Evolutionary conservation across 2,329 filamentous ascomycete genomes (phyloP), one percentile per base, ranked within the genome.

Genomic region (Chaetothyriales sp.): DNA sequence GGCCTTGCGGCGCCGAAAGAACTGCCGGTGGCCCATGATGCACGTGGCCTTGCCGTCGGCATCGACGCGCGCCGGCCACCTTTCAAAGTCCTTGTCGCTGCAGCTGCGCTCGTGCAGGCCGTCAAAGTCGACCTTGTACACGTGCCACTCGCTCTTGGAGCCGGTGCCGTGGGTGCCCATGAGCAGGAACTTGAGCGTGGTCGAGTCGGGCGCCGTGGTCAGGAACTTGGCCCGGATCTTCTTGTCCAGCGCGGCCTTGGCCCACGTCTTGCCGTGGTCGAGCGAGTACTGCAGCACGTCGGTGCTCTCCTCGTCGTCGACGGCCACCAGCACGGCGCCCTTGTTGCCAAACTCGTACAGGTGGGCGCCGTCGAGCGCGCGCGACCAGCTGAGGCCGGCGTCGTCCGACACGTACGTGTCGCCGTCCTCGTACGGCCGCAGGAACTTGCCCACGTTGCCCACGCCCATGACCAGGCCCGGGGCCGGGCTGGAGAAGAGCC

Each of bases 341-440:
- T 94, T 85, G 61, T 95, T 90, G 50, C 92, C 92, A 66, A 97
- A 94, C 64, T 95, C 89, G 67, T 94, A 98, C 66, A 94, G 92
- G 70, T 97, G 89, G 10, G 89, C 85, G 18, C 87, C 86, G 15
- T 89, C 74, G 4, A 86, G 75, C 18, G 68, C 78, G 63, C 82
- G 73, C 40, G 74, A 79, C 92, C 94, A 98, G 1, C 82, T 89
- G 54, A 87, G 70, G 43, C 92, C 92, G 18, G 89, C 90, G 67
- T 97, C 82, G 63, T 95, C 86, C 0, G 92, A 98, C 22, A 97
- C 81, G 64, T 82, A 97, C 1, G 95, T 77, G 65, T 86, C 80
- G 10, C 88, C 83, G 8, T 95, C 79, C 2, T 73, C 72, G 63
- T 89, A 90, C 5, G 74, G 69, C 55, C 81, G 77, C 5, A 98